Percentiles rank a stretch among this genome's conserved stretches.
Evolutionary conservation across 148 eudicot genomes (phyloP).

Genomic region (Chenopodium album): DNA sequence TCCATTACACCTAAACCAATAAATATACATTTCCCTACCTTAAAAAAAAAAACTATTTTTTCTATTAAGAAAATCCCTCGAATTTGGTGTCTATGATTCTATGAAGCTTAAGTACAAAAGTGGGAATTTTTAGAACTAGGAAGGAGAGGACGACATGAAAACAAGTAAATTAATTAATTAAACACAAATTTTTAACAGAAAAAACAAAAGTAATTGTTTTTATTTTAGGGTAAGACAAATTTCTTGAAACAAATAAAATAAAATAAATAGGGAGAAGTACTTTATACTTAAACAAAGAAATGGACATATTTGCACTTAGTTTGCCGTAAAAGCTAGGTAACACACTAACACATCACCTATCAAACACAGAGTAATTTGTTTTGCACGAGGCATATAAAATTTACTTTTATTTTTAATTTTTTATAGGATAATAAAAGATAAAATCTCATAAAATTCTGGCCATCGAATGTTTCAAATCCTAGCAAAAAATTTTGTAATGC

Average conservation of each 20-base stretch:
- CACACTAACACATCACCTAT: neutral
- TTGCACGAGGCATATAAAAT: neutral
- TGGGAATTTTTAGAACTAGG: neutral
- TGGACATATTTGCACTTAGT: neutral
- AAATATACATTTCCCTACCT: too few relatives aligned
- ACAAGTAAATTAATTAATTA: too few relatives aligned
- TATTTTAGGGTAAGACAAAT: neutral
- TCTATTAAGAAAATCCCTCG: neutral
- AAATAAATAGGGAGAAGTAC: neutral
- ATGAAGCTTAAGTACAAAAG: neutral
- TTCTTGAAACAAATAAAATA: neutral
- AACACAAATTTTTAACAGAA: neutral
- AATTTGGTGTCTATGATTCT: slow-evolving; percentile 14
- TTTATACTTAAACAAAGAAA: neutral
- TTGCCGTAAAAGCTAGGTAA: slow-evolving; percentile 34
- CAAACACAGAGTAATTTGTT: neutral
- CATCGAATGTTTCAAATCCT: slow-evolving; percentile 27
- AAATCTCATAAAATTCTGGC: slow-evolving; percentile 5
- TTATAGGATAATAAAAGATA: neutral
- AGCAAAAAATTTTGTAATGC: neutral
- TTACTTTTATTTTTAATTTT: too few relatives aligned
- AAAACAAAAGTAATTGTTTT: neutral
- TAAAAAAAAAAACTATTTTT: too few relatives aligned
- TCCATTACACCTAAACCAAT: too few relatives aligned
- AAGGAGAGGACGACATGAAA: neutral